Evolutionary conservation across 1,139 yeast genomes (phyloP).

Genomic region (Pneumocystis murina): DNA sequence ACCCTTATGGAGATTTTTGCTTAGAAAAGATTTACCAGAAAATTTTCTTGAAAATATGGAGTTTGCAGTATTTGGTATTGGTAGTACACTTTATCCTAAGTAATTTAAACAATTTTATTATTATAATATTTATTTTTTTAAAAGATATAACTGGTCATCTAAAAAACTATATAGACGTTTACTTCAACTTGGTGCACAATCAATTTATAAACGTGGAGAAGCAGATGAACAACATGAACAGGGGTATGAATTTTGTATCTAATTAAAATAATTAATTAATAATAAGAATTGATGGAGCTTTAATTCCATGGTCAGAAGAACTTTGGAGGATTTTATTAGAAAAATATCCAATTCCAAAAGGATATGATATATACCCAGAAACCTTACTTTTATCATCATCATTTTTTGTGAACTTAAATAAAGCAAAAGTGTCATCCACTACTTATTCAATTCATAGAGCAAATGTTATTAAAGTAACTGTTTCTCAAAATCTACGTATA

Average conservation of each 20-base stretch:
- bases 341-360: conserved; percentile 27
- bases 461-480: conserved; percentile 26
- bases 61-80: conserved; percentile 72
- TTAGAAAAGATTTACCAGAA: conserved; percentile 50
- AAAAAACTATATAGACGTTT: conserved; percentile 67
- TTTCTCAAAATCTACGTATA: conserved; percentile 40
- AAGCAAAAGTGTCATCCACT: neutral
- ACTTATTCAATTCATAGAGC: conserved; percentile 13
- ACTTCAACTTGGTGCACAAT: conserved; percentile 65
- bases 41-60: conserved; percentile 42
- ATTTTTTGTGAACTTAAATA: neutral
- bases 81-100: conserved; percentile 85
- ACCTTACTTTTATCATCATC: conserved; percentile 19
- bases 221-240: conserved; percentile 76
- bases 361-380: conserved; percentile 33
- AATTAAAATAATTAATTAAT: conserved; percentile 44
- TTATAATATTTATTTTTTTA: neutral
- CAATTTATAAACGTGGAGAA: conserved; percentile 60
- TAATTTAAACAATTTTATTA: conserved; percentile 23
- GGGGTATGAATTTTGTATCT: conserved; percentile 64
- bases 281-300: conserved; percentile 30
- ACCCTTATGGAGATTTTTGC: conserved; percentile 55
- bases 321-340: conserved; percentile 15
- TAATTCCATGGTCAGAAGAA: conserved; percentile 23
- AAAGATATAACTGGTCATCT: conserved; percentile 51